Evolutionary conservation across 495 filamentous ascomycete genomes (phyloP).

Genomic region (Tuber melanosporum): DNA sequence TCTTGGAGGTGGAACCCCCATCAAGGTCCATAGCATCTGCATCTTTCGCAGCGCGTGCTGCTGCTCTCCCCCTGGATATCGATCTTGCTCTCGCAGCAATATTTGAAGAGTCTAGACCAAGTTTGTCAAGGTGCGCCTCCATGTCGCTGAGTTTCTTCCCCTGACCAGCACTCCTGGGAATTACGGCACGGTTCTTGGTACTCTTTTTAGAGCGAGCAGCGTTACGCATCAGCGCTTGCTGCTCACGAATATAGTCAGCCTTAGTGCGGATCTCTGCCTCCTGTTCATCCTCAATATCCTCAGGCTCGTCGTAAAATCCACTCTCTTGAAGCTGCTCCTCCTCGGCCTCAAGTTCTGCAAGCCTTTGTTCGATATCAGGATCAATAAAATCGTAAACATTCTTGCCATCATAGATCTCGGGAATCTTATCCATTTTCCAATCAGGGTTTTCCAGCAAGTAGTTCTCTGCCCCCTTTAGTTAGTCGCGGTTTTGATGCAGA

Average conservation of each 20-base stretch:
- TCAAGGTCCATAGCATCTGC: constrained; percentile 85
- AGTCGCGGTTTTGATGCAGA: neutral
- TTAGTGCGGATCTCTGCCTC: constrained; percentile 81
- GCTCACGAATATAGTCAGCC: constrained; percentile 90
- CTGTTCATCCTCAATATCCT: constrained; percentile 68
- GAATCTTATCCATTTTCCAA: constrained; percentile 94
- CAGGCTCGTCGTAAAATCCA: constrained; percentile 66
- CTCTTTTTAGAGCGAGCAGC: constrained; percentile 86
- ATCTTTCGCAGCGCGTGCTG: constrained; percentile 51
- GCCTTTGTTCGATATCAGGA: constrained; percentile 87
- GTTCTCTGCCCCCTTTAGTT: constrained; percentile 46
- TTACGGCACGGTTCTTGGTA: constrained; percentile 89
- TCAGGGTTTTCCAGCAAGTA: constrained; percentile 77
- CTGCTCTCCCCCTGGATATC: constrained; percentile 56
- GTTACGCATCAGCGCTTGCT: constrained; percentile 78
- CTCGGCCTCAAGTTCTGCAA: constrained; percentile 85
- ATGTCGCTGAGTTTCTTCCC: constrained; percentile 76
- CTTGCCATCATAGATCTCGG: constrained; percentile 85
- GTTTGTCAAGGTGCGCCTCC: constrained; percentile 70
- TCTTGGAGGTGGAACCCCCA: constrained; percentile 47
- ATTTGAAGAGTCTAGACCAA: constrained; percentile 76
- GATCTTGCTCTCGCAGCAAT: constrained; percentile 65
- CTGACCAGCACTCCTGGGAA: constrained; percentile 66
- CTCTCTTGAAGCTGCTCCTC: constrained; percentile 83
- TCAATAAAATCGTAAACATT: constrained; percentile 97